Conservation (phyloP, 2,329 filamentous ascomycete species). For the Pseudogymnoascus sp. region DNA sequence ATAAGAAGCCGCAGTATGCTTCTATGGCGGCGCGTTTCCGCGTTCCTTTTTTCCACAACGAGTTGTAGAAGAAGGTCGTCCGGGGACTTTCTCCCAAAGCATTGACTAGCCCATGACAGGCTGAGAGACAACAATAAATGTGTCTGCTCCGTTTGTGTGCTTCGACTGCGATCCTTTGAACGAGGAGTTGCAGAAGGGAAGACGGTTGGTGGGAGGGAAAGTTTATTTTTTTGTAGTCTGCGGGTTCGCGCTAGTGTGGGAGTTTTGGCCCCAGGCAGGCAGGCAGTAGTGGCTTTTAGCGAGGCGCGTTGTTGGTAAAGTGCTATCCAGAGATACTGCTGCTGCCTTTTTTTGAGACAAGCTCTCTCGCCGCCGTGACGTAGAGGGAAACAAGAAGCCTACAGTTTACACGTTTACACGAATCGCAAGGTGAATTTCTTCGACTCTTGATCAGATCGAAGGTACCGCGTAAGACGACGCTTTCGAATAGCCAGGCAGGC, state of each 20-base stretch:
- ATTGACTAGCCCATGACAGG: constrained; percentile 30
- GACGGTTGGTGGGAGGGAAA: constrained; percentile 20
- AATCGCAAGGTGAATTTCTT: constrained; percentile 2
- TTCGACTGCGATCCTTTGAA: constrained; percentile 99
- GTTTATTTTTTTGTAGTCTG: constrained; percentile 10
- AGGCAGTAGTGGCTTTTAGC: not conserved
- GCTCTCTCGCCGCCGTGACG: not conserved
- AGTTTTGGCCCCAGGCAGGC: constrained; percentile 2
- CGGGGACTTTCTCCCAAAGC: constrained; percentile 99
- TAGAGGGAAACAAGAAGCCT: not conserved
- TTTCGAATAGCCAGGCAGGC: not conserved
- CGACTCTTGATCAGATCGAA: not conserved
- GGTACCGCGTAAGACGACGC: not conserved
- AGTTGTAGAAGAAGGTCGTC: constrained; percentile 57
- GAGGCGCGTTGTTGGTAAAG: constrained; percentile 1
- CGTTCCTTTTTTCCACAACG: constrained; percentile 40
- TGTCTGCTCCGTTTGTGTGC: constrained; percentile 76
- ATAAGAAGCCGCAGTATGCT: constrained; percentile 81
- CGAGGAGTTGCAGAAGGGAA: constrained; percentile 66
- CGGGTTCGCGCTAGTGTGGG: not conserved
- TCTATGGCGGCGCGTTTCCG: constrained; percentile 99
- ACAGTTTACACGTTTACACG: not conserved
- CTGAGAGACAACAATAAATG: constrained; percentile 33
- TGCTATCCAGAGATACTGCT: not conserved
- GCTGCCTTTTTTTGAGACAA: not conserved